Conservation (phyloP, 2,329 filamentous ascomycete species). For the Byssothecium circinans region DNA sequence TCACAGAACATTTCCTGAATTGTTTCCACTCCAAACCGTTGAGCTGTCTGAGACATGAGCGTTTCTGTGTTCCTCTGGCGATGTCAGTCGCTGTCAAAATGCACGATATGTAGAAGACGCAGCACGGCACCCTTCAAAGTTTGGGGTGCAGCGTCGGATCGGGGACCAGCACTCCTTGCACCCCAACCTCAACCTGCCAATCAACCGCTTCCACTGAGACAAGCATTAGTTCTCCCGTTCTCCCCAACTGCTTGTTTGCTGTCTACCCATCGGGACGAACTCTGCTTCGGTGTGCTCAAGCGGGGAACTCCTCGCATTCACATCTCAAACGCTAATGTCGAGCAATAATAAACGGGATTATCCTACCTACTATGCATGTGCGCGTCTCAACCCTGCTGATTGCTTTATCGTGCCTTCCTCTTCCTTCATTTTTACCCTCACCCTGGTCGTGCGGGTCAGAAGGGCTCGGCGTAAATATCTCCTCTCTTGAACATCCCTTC, state of each 20-base stretch:
- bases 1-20: no score
- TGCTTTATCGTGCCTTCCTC: not conserved
- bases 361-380: not conserved
- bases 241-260: no score
- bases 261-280: no score
- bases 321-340: no score
- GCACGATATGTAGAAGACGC: not conserved
- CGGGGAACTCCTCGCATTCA: no score
- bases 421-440: not conserved
- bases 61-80: not conserved
- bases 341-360: no score
- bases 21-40: no score
- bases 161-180: not conserved
- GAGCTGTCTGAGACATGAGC: not conserved
- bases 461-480: not conserved
- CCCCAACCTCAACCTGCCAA: not conserved
- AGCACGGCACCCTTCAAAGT: not conserved
- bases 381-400: not conserved
- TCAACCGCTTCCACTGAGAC: not conserved
- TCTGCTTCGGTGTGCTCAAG: no score
- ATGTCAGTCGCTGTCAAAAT: not conserved
- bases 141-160: not conserved
- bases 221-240: not conserved
- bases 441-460: not conserved
- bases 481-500: not conserved